Base-by-base conservation (phyloP, 2,329 filamentous ascomycete species). In the Phialophora chinensis region DNA sequence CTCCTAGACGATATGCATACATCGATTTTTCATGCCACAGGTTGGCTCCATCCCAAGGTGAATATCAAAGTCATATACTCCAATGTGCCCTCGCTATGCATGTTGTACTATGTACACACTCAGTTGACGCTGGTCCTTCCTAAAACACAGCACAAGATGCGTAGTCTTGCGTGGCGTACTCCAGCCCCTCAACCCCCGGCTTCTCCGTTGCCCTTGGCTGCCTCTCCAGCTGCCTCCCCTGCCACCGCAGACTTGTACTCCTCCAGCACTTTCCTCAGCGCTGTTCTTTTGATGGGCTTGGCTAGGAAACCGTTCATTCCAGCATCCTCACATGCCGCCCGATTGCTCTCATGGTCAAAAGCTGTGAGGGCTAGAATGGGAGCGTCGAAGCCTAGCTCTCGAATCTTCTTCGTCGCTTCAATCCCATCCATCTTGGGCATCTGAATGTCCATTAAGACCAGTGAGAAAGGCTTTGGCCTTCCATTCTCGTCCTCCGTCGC, bases 351-450 rank as follows among this genome's bases (percentile, higher is more conserved):
- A 74, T 96, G 93, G 0, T 91, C 89, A 74, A 96, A 96, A 1
- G 93, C 93, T 11, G 92, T 96, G 57, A 97, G 80, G 0, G 93
- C 93, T 10, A 97, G 92, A 68, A 97, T 97, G 0, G 93, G 93
- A 1, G 90, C 90, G 11, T 86, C 88, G 78, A 94, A 97, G 0
- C 93, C 93, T 81, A 93, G 90, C 75, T 92, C 71, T 4, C 81
- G 78, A 58, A 83, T 82, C 20, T 77, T 75, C 4, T 80, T 78
- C 5, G 81, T 82, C 1, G 81, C 79, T 72, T 82, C 79, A 61
- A 82, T 81, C 1, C 81, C 80, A 66, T 81, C 79, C 78, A 82
- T 80, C 4, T 81, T 76, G 0, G 80, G 80, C 80, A 82, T 82
- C 4, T 77, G 78, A 53, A 82, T 90, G 73, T 97, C 93, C 93